Base-by-base conservation (phyloP, 352 stramenopile species). In the Phytopythium delawarense region DNA sequence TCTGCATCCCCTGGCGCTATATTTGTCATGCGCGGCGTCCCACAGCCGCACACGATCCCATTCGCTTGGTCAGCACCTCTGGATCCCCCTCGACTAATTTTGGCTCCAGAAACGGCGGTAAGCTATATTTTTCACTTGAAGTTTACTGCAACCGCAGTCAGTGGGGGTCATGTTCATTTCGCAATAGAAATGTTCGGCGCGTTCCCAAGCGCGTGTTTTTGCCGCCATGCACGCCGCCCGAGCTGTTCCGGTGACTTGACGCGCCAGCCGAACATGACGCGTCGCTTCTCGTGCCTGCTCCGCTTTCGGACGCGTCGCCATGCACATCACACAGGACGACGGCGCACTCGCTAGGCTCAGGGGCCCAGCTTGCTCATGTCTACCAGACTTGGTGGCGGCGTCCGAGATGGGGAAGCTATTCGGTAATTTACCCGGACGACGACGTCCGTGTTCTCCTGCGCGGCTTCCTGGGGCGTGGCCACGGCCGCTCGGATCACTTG, bases 201-300 rank as follows among this genome's bases (percentile, higher is more conserved):
- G 21, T 51, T 1, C 7, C 34, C 18, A 30, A 30, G 21, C 45
- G 45, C 45, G 45, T 51, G n/a, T 34, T 32, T 51, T 51, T 51
- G 45, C 21, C 20, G 42, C 42, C n/a, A 49, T 25, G n/a, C n/a
- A 12, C 21, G 34, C 2, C 34, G 11, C 34, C 34, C 11, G 34
- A 39, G 45, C 11, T 51, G 45, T 20, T 51, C 45, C n/a, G 44
- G 45, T 32, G 45, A 51, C 45, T 51, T 32, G 45, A 49, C 44
- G 44, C 1, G 7, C 18, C 16, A 7, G 40, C 34, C 34, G 20
- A 13, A 20, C 45, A 51, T 51, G 45, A 30, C 45, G 45, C 45
- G 11, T 34, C 45, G 21, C n/a, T 20, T n/a, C 21, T 2, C n/a
- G 34, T 13, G 34, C 2, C 34, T 39, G 34, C 34, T 39, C 34